Base-by-base conservation (phyloP, 208 protist species). In the Spongospora subterranea region DNA sequence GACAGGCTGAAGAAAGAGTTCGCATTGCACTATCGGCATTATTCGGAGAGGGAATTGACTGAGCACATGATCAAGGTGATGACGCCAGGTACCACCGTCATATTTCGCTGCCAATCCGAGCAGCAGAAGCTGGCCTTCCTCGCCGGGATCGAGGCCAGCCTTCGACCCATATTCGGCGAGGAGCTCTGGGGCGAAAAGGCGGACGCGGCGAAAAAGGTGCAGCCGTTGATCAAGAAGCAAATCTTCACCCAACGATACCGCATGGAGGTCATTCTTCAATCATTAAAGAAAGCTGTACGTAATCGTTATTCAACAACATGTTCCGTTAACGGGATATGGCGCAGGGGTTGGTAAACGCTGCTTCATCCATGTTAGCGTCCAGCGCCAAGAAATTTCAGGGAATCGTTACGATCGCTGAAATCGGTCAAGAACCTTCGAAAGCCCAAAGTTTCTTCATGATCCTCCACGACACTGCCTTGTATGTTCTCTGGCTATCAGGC, bases 321-420 rank as follows among this genome's bases (percentile, higher is more conserved):
- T n/a, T n/a, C n/a, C n/a, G n/a, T n/a, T 24, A 60, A 24, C 50
- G 13, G 24, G 24, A 29, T 29, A 60, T 29, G 50, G 6, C 50
- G 13, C 50, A 82, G 71, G 71, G 71, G 13, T 20, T 82, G 71
- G 71, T 43, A 20, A 82, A 35, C 71, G 71, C n/a, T 35, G n/a
- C 35, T 35, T 82, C 71, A 43, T 82, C 71, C 6, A 82, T 82
- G 71, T 43, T 82, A n/a, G 71, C 71, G 17, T 82, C 71, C 6
- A 45, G 35, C 13, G 6, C 71, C 17, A 82, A 82, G 40, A 82
- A 82, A n/a, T 82, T 82, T n/a, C 71, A 82, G 71, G 71, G 71
- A 6, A 39, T 43, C 6, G 71, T 82, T 6, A 43, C n/a, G 17
- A 43, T 82, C 6, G 40, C 6, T 43, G 71, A 82, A 35, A 82